Percentiles rank a stretch among this genome's conserved stretches.
phyloP scores from a whole-genome alignment of 2,329 filamentous ascomycete species.

The Sordariomycetes sp. region DNA sequence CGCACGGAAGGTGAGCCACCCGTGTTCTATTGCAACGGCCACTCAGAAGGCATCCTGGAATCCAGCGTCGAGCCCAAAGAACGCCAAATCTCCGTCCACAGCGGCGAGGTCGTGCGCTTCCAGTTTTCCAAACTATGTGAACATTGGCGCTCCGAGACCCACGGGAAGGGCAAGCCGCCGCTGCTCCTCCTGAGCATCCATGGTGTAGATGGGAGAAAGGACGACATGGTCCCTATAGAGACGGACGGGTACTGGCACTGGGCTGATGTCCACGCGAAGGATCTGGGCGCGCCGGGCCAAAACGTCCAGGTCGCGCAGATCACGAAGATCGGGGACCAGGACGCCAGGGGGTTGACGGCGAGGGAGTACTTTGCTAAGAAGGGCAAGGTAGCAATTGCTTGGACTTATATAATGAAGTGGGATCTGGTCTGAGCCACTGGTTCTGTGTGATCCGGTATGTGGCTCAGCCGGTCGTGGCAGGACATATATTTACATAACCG shows the following conservation, averaged over 20 bases:
- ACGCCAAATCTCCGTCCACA: conserved; percentile 49
- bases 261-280: conserved; percentile 59
- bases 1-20: conserved; percentile 39
- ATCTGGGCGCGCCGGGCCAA: conserved; percentile 62
- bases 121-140: conserved; percentile 71
- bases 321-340: conserved; percentile 33
- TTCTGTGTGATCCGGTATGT: no score
- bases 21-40: conserved; percentile 32
- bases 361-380: conserved; percentile 34
- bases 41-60: conserved; percentile 42
- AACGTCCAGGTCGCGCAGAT: conserved; percentile 57
- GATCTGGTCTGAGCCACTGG: conserved; percentile 35
- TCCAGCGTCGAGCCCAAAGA: conserved; percentile 48
- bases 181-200: conserved; percentile 62
- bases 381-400: conserved; percentile 34
- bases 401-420: conserved; percentile 37
- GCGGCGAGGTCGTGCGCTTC: conserved; percentile 57
- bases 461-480: no score
- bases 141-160: conserved; percentile 69
- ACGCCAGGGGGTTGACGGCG: conserved; percentile 38
- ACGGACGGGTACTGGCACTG: conserved; percentile 78
- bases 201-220: conserved; percentile 56
- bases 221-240: conserved; percentile 62
- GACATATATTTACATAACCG: no score
- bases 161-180: conserved; percentile 57